Evolutionary conservation across 345 rosid species (phyloP).

Genomic region (Bretschneidera sinensis): DNA sequence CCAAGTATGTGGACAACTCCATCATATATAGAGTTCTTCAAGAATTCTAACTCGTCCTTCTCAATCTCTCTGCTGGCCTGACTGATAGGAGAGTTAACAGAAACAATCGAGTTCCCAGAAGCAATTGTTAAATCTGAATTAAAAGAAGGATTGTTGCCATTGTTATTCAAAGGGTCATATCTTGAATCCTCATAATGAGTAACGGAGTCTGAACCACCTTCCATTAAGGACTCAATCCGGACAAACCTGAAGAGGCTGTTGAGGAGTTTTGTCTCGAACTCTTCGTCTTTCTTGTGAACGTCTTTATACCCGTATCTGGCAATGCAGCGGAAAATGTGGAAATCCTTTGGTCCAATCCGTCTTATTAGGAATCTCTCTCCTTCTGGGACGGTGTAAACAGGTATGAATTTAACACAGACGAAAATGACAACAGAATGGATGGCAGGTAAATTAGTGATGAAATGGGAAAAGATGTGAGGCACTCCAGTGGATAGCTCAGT

Average conservation of each 20-base stretch:
- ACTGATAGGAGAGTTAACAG: constrained; percentile 27
- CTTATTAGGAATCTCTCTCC: constrained; percentile 76
- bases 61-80: constrained; percentile 45
- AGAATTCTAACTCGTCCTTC: constrained; percentile 49
- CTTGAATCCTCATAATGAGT: constrained; percentile 35
- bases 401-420: constrained; percentile 72
- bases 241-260: constrained; percentile 49
- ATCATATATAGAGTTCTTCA: constrained; percentile 53
- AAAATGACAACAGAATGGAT: constrained; percentile 73
- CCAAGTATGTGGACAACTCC: constrained; percentile 78
- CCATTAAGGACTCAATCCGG: constrained; percentile 70
- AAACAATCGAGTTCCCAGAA: constrained; percentile 43
- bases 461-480: constrained; percentile 83
- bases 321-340: constrained; percentile 74
- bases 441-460: constrained; percentile 78
- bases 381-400: constrained; percentile 76
- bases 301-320: constrained; percentile 87
- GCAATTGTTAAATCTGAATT: constrained; percentile 33
- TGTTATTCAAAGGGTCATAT: constrained; percentile 23
- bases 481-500: constrained; percentile 78
- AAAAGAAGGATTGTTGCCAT: constrained; percentile 25
- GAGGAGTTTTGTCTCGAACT: constrained; percentile 63
- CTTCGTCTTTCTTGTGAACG: constrained; percentile 73
- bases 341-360: constrained; percentile 69
- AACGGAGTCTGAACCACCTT: constrained; percentile 59